These are phyloP conservation scores for Hypoxylon sp. DNA, from an alignment of 2,329 filamentous ascomycete genomes.

Conservation along the genomic window DNA sequence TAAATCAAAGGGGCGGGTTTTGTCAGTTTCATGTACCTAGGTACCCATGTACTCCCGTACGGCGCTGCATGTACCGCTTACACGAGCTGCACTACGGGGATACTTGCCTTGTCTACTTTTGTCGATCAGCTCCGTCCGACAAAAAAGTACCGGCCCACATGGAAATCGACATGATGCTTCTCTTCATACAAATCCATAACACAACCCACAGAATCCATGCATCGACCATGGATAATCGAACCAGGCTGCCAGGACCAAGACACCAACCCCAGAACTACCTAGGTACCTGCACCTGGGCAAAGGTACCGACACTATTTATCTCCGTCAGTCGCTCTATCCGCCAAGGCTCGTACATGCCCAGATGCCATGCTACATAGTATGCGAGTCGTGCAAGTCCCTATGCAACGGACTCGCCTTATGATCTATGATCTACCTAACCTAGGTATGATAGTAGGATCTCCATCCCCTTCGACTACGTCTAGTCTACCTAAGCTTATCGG, in stretches of 20 bases:
- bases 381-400: background rate
- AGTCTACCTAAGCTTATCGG: slow-evolving; percentile 27
- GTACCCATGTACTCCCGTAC: slow-evolving; percentile 11
- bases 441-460: too few species aligned
- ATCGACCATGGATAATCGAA: background rate
- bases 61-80: slow-evolving; percentile 17
- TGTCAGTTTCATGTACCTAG: background rate
- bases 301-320: slow-evolving; percentile 11
- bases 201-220: slow-evolving; percentile 5
- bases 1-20: slow-evolving; percentile 30
- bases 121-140: slow-evolving; percentile 41
- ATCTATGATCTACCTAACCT: slow-evolving; percentile 40
- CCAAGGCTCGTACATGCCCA: slow-evolving; percentile 1
- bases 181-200: slow-evolving; percentile 28
- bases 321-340: slow-evolving; percentile 8
- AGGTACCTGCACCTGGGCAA: too few species aligned
- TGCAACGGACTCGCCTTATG: slow-evolving; percentile 35
- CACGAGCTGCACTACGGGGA: slow-evolving; percentile 30
- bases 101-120: slow-evolving; percentile 33
- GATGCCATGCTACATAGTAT: too few species aligned
- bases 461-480: slow-evolving; percentile 1
- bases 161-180: slow-evolving; percentile 31
- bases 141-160: slow-evolving; percentile 39
- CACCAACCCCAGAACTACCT: slow-evolving; percentile 3
- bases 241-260: too few species aligned